Conservation (phyloP, 371 early-diverging fungal species). For the Mucor lusitanicus region DNA sequence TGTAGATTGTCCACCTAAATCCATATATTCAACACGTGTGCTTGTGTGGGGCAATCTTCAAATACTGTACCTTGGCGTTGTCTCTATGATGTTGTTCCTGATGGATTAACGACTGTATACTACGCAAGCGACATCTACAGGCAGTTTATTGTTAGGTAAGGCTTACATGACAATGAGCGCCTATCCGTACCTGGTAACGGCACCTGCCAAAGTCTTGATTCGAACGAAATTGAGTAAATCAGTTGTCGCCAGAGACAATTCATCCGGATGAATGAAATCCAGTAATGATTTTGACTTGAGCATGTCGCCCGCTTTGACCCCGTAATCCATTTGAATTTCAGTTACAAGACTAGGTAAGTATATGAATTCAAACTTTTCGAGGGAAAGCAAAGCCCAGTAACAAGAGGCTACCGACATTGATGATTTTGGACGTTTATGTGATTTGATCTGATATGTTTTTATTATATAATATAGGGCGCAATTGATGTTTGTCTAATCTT, state of each 20-base stretch:
- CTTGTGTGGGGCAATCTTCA: neutral
- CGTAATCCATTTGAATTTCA: conserved; percentile 11
- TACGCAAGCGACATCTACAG: conserved; percentile 13
- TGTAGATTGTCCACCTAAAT: neutral
- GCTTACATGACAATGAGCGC: neutral
- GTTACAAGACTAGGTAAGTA: conserved; percentile 45
- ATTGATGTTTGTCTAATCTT: neutral
- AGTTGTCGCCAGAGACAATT: conserved; percentile 46
- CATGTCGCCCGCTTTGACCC: conserved; percentile 36
- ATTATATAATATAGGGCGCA: neutral
- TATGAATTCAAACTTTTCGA: conserved; percentile 50
- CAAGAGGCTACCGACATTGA: conserved; percentile 25
- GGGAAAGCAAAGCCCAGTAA: conserved; percentile 58
- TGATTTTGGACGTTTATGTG: neutral
- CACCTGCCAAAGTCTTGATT: conserved; percentile 52
- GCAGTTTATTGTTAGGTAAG: neutral
- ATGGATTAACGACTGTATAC: conserved; percentile 5
- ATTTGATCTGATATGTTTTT: neutral
- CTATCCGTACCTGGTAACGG: conserved; percentile 57
- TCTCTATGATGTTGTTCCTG: conserved; percentile 1
- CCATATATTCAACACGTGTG: neutral
- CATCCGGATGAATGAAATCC: conserved; percentile 65
- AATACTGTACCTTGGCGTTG: neutral
- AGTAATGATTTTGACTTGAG: conserved; percentile 52
- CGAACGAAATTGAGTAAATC: conserved; percentile 56